Evolutionary conservation across 2,329 filamentous ascomycete species (phyloP), one percentile per base, ranked within the genome.

Genomic region (Trichoderma atroviride): DNA sequence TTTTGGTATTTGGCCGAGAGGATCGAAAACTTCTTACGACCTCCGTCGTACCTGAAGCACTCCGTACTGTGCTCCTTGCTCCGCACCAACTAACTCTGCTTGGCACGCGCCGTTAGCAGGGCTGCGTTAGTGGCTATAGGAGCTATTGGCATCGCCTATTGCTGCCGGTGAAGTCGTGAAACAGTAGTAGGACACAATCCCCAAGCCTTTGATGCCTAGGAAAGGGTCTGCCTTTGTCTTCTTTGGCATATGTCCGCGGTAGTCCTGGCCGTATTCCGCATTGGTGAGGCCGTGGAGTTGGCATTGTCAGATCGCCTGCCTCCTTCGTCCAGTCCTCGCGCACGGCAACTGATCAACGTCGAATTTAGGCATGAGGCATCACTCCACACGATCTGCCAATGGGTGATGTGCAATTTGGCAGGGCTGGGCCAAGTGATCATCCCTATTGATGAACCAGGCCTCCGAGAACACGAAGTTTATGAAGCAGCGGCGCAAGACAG

Each of bases 31-130:
- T 57, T 56, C 37, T 35, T 31, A 27, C 37, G 55, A 53, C 62
- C 53, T 55, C 62, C 62, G 52, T 65, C 62, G 33, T 56, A 64
- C 61, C 61, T 64, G 50, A 65, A 27, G 53, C 52, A 65, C 62
- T 57, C 62, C 62, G 33, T 65, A 47, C 33, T 63, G 47, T 47
- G 53, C 62, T 65, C 62, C 62, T 57, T 65, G 13, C 62, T 65
- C 62, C 62, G 62, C 62, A 65, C 62, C 50, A 31, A 56, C 62
- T 35, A 43, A 56, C 62, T 65, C 62, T 52, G 62, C 62, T 40
- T 65, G 62, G 62, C 27, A 65, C 62, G 43, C 62, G 37, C 37
- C 53, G n/a, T 35, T 47, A 11, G 62, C 56, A 57, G 24, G 29
- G 24, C 22, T 57, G 35, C 24, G 10, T 16, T 43, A 22, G 24